phyloP scores from a whole-genome alignment of 2,329 filamentous ascomycete species.

The Pyrenophora tritici-repentis region DNA sequence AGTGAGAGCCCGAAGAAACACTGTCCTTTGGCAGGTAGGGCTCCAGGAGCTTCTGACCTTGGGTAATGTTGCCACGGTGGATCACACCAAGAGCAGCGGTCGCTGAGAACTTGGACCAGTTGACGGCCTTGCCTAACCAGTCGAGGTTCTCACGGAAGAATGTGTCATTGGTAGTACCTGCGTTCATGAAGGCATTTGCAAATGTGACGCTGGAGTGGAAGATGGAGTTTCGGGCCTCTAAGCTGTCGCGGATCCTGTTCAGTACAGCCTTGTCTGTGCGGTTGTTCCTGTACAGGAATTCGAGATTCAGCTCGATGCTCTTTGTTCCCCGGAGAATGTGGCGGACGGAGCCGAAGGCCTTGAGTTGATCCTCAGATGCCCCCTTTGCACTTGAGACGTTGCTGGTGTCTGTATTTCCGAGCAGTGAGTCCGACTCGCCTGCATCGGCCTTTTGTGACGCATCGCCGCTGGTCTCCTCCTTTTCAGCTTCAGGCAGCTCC shows the following conservation, averaged over 20 bases:
- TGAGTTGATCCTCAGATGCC: conserved; percentile 56
- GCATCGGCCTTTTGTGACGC: conserved; percentile 50
- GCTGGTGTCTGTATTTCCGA: conserved; percentile 61
- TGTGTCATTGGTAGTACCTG: conserved; percentile 95
- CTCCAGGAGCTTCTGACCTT: conserved; percentile 90
- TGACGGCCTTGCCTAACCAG: conserved; percentile 97
- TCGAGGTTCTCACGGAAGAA: conserved; percentile 98
- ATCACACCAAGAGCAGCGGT: conserved; percentile 96
- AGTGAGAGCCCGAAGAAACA: conserved; percentile 78
- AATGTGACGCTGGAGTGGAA: conserved; percentile 98
- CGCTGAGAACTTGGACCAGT: conserved; percentile 99
- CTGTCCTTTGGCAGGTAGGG: conserved; percentile 86
- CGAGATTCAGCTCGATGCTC: conserved; percentile 91
- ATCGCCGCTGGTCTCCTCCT: conserved; percentile 55
- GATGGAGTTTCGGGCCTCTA: conserved; percentile 95
- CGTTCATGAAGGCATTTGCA: conserved; percentile 99
- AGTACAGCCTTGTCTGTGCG: conserved; percentile 88
- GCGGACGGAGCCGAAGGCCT: conserved; percentile 62
- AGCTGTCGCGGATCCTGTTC: conserved; percentile 93
- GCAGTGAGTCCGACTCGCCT: conserved; percentile 63
- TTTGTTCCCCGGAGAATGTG: conserved; percentile 82
- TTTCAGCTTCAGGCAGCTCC: conserved; percentile 64
- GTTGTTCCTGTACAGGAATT: conserved; percentile 96
- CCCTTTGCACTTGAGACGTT: conserved; percentile 57
- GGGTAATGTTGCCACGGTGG: conserved; percentile 90